Base-by-base conservation (phyloP, 2,329 filamentous ascomycete species). In the Xylaria sp. region DNA sequence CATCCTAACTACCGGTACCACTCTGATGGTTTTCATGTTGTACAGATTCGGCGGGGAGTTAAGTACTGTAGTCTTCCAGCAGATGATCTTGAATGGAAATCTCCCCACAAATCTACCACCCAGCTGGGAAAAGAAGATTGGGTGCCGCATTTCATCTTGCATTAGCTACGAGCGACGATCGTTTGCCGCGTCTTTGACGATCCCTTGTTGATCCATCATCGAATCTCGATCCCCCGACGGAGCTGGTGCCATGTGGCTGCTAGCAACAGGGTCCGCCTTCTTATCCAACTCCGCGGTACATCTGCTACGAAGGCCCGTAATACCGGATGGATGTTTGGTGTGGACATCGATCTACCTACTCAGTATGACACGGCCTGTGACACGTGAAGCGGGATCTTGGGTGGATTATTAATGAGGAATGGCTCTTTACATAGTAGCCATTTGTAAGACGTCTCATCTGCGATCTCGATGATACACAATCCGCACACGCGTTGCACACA, bases 101-200 rank as follows among this genome's bases (percentile, higher is more conserved):
- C 25, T 49, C 66, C n/a, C 66, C 66, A 62, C 62, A 61, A 39
- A 56, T 65, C 59, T 65, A 62, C 66, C 66, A 55, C 39, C 33
- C 33, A 38, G 31, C 49, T 53, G 66, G 66, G 54, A 67, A 22
- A 36, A 47, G 50, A 33, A 44, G 44, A 55, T 42, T 39, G 55
- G 58, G 22, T 44, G 50, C 39, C 49, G 57, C 51, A 58, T 68
- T 66, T 66, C 66, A 68, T 66, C 66, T 54, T 61, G 66, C 66
- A 47, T 62, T 56, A 47, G 56, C 39, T 53, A 47, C 50, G 50
- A 53, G 51, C 44, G 54, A 51, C 25, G 50, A 59, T 61, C 61
- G 13, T 39, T 20, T n/a, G n/a, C n/a, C n/a, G n/a, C n/a, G n/a
- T n/a, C n/a, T 57, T 27, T 29, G 38, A 33, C 45, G 50, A 56